A percentile compares a stretch with the other conserved stretches of the same genome.
Conservation (phyloP, 768 basidiomycete genomes). For the Xerocomellus chrysenteron region DNA sequence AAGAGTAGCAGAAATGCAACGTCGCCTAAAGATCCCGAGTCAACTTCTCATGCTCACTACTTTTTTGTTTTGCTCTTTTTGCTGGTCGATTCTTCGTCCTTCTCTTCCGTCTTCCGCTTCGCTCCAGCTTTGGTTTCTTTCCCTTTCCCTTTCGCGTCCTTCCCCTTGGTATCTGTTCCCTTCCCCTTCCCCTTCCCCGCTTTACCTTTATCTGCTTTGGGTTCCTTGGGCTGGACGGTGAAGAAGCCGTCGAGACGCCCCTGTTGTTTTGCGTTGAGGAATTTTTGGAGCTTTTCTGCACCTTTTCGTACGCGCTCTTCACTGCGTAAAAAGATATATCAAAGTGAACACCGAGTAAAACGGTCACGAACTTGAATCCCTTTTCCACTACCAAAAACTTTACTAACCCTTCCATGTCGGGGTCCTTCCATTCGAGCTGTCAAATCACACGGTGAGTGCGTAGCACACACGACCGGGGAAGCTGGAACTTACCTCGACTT, state of each 20-base stretch:
- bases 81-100: conserved; percentile 28
- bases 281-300: conserved; percentile 88
- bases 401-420: conserved; percentile 90
- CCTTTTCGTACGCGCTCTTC: conserved; percentile 97
- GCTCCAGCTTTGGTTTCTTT: conserved; percentile 13
- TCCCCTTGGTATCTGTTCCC: conserved; percentile 52
- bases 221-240: conserved; percentile 60
- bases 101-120: conserved; percentile 35
- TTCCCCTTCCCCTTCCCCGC: conserved; percentile 40
- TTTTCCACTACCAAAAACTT: conserved; percentile 93
- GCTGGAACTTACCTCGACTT: conserved; percentile 66
- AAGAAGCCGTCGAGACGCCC: conserved; percentile 97
- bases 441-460: background rate
- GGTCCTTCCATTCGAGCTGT: conserved; percentile 92
- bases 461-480: background rate
- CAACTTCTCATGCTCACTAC: conserved; percentile 15
- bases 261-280: conserved; percentile 88
- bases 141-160: conserved; percentile 14
- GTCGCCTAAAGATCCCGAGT: background rate
- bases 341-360: background rate
- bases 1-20: background rate
- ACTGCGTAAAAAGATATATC: conserved; percentile 40
- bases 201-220: conserved; percentile 48
- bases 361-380: conserved; percentile 79
- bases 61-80: conserved; percentile 46